phyloP scores from a whole-genome alignment of 345 rosid genomes.

The Aquilaria yunnanensis region DNA sequence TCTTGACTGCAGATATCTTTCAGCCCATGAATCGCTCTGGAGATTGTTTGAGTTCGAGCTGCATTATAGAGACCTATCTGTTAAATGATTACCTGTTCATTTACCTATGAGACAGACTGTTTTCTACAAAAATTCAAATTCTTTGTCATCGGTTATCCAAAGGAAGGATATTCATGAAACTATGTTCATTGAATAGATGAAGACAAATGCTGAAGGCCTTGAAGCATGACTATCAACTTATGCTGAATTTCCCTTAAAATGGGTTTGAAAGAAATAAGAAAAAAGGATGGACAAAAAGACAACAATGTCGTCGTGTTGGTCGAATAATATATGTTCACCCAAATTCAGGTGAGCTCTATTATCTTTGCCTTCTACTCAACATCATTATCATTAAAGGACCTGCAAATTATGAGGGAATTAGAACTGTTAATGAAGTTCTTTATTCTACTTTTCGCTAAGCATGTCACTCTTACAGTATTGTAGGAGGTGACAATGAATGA shows the following conservation, averaged over 20 bases:
- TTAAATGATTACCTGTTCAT: not conserved
- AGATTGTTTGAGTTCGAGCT: not conserved
- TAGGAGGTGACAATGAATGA: not conserved
- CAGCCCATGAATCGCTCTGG: not conserved
- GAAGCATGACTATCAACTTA: not conserved
- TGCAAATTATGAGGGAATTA: not conserved
- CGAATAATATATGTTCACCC: not conserved
- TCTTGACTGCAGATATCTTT: not conserved
- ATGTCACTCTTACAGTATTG: not conserved
- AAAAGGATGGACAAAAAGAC: not conserved
- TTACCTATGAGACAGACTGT: not conserved
- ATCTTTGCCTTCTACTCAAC: not conserved
- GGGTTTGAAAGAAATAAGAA: not conserved
- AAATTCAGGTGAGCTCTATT: not conserved
- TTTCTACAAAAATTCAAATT: not conserved
- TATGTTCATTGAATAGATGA: not conserved
- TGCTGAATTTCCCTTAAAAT: not conserved
- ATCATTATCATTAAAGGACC: not conserved
- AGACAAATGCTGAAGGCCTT: fast-evolving
- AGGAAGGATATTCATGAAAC: not conserved
- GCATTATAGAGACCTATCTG: not conserved
- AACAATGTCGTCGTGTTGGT: not conserved
- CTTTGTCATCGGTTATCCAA: fast-evolving
- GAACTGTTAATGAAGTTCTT: not conserved
- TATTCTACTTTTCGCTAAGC: not conserved